Percentiles rank a stretch among this genome's conserved stretches.
Conservation (phyloP, 805 yeast species). For the Debaryomyces prosopidis region DNA sequence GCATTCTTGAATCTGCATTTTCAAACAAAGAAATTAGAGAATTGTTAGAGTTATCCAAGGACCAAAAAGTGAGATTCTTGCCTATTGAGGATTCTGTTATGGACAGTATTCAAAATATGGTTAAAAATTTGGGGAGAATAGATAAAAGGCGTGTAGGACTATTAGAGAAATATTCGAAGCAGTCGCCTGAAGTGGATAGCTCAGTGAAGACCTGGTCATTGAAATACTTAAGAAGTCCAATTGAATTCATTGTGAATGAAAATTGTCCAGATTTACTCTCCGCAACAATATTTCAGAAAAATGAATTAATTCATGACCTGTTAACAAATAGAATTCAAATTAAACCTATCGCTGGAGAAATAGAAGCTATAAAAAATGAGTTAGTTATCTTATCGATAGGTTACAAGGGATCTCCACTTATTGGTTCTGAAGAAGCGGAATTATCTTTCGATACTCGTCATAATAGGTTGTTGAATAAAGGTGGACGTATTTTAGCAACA, state of each 20-base stretch:
- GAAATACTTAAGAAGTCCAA: constrained; percentile 69
- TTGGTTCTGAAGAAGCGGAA: constrained; percentile 50
- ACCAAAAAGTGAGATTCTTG: constrained; percentile 46
- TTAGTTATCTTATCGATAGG: constrained; percentile 82
- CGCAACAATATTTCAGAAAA: constrained; percentile 51
- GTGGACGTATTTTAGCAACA: constrained; percentile 30
- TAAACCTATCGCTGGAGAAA: constrained; percentile 33
- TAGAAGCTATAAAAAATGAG: constrained; percentile 47
- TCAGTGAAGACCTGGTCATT: constrained; percentile 55
- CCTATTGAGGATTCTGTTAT: constrained; percentile 36
- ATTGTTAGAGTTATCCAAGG: constrained; percentile 56
- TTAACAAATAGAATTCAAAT: constrained; percentile 32
- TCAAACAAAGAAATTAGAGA: constrained; percentile 92
- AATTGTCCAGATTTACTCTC: constrained; percentile 37
- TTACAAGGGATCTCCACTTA: constrained; percentile 65
- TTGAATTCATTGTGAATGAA: constrained; percentile 44
- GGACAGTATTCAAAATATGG: constrained; percentile 12
- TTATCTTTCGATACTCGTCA: constrained; percentile 23
- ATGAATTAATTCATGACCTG: constrained; percentile 42
- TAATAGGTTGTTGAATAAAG: constrained; percentile 32
- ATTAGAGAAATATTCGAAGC: constrained; percentile 47
- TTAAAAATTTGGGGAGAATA: constrained; percentile 44
- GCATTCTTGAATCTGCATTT: constrained; percentile 81
- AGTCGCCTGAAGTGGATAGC: constrained; percentile 1
- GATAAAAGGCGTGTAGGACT: constrained; percentile 67